Evolutionary conservation across 768 basidiomycete genomes (phyloP), one percentile per base, ranked within the genome.

Genomic region (Suillus spraguei): DNA sequence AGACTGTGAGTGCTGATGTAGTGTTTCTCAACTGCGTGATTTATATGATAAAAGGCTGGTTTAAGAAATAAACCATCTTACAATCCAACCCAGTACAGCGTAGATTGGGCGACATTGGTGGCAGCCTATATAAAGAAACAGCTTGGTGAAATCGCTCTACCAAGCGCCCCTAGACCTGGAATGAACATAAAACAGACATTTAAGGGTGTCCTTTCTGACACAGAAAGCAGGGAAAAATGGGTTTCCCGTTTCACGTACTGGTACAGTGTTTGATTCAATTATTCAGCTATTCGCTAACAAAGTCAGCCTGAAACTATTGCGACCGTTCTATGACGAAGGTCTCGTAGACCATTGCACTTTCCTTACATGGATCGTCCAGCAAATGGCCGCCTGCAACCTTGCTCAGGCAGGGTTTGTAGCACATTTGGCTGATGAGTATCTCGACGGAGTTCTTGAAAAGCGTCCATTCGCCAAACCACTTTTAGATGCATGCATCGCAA

Each of bases 51-150:
- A 38, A 65, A 91, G 91, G 86, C 89, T 24, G 91, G 89, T 35
- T 75, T 92, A 47, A 82, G 90, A 49, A 90, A 92, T 67, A 91
- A 90, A 69, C 89, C 91, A 4, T 74, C 83, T n/a, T 93, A 91
- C 73, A 88, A 91, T 67, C 91, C 92, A 1, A 88, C 83, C 6
- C 91, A 91, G 68, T 94, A 95, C 71, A 93, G 92, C 65, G 75
- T 90, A 17, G 92, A 95, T 63, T 94, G 92, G 91, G 88, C 94
- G 2, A 90, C 86, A 68, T 83, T 92, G 9, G 84, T 95, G 38
- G 92, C 90, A 0, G 82, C 86, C 59, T 91, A 94, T 69, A 78
- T 95, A 76, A 92, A 90, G 79, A 94, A 94, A 69, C 92, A 92
- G 68, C 78, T 95, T 11, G 80, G 80, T 6, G 91, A 93, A 33